A percentile compares a stretch with the other conserved stretches of the same genome.
Evolutionary conservation across 2,329 filamentous ascomycete species (phyloP).

Genomic region (Hypoxylon sp.): DNA sequence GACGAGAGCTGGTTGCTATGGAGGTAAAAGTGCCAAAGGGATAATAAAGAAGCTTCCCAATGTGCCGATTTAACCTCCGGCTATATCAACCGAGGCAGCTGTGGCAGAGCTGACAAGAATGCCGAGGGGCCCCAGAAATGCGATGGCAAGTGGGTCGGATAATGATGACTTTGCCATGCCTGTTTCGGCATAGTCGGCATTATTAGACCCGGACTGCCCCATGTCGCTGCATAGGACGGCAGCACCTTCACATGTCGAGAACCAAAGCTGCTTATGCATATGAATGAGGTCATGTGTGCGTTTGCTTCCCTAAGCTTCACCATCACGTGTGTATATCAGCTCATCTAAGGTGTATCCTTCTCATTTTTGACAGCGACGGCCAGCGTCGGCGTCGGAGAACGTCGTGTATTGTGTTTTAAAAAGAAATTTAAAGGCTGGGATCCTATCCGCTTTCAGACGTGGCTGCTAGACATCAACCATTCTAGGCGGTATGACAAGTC

Average conservation of each 20-base stretch:
- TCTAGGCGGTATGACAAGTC: constrained; percentile 4
- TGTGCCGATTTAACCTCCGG: constrained; percentile 46
- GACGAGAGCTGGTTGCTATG: constrained; percentile 18
- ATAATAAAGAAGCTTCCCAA: constrained; percentile 39
- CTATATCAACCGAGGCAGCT: constrained; percentile 51
- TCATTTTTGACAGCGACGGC: constrained; percentile 3
- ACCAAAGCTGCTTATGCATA: constrained; percentile 15
- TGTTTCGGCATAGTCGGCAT: constrained; percentile 25
- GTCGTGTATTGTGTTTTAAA: background rate
- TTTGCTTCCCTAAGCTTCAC: constrained; percentile 13
- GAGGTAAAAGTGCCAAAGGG: constrained; percentile 9
- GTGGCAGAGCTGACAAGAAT: constrained; percentile 48
- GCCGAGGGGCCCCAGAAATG: constrained; percentile 47
- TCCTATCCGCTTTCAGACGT: constrained; percentile 4
- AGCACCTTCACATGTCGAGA: constrained; percentile 48
- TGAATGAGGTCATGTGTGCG: constrained; percentile 48
- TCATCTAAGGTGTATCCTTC: background rate
- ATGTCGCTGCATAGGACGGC: constrained; percentile 7
- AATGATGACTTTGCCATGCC: constrained; percentile 18
- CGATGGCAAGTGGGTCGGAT: constrained; percentile 10
- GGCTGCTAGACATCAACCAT: constrained; percentile 7
- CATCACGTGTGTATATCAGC: constrained; percentile 27
- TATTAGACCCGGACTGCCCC: constrained; percentile 7
- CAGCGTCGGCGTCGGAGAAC: too few species aligned
- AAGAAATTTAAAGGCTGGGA: background rate